Base-by-base conservation (phyloP, 495 filamentous ascomycete species). In the Podospora pseudoanserina region DNA sequence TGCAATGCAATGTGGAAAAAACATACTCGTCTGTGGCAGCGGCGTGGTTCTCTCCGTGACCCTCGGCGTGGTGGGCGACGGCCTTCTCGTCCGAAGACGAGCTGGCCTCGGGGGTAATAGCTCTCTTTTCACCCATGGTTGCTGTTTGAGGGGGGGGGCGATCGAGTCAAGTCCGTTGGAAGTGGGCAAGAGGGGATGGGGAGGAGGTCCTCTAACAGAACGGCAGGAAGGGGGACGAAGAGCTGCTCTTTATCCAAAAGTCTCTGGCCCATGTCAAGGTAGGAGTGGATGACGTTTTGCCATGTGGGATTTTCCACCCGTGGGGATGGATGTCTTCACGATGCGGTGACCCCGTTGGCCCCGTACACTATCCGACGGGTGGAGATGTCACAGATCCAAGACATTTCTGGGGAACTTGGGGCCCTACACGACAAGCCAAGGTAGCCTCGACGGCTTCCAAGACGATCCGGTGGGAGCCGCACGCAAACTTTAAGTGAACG, bases 21-120 rank as follows among this genome's bases (percentile, higher is more conserved):
- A 63, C 83, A 77, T 73, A 88, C 84, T 82, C 80, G 68, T 92
- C 88, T 0, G 88, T 90, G 4, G 87, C 87, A 23, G 80, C 82
- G 64, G 80, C 77, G 68, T 83, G 57, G 34, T 16, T 60, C 23
- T 56, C 64, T 18, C 16, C 62, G 55, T 20, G 11, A 0, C 18
- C 58, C 19, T 72, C 63, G 26, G 60, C 27, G 60, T 67, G 65
- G 39, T 32, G 23, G n/a, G 32, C 55, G 11, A 54, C 66, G 11
- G 34, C 65, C 54, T 72, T 70, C 34, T 64, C 70, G 20, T 65
- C 53, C 23, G 55, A 58, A 20, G 67, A 68, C 20, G 63, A 66
- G 4, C 49, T 2, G 19, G 61, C 61, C n/a, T 63, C 61, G n/a
- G 30, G 61, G 4, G 61, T 39, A 7, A 7, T 5, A 4, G 18